Evolutionary conservation across 495 filamentous ascomycete genomes (phyloP).

Genomic region (Neurospora tetraspora): DNA sequence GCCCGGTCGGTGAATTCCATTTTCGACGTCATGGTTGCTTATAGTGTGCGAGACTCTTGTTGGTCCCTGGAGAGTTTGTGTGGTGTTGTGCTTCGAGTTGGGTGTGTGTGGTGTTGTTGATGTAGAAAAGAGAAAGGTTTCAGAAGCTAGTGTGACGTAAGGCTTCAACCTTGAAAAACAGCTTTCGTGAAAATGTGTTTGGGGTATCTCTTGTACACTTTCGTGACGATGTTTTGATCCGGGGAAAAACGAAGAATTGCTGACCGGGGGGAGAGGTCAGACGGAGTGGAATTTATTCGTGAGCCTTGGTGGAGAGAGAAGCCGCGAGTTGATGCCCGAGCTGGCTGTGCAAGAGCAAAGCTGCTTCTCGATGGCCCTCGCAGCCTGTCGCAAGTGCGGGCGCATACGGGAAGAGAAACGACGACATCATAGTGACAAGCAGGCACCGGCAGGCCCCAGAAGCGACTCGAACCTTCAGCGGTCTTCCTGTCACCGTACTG

Average conservation of each 20-base stretch:
- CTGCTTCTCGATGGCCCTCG: constrained; percentile 5
- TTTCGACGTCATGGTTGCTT: constrained; percentile 37
- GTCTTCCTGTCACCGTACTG: background rate
- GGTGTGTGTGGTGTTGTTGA: background rate
- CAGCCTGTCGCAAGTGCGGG: background rate
- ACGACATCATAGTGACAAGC: constrained; percentile 3
- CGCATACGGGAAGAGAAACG: background rate
- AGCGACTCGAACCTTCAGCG: constrained; percentile 13
- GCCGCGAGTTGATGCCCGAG: constrained; percentile 8
- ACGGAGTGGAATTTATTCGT: constrained; percentile 14
- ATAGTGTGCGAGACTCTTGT: constrained; percentile 12
- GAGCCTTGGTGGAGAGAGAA: background rate
- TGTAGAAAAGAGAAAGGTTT: background rate
- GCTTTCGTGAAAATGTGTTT: constrained; percentile 1
- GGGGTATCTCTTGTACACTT: constrained; percentile 3
- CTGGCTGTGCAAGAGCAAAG: background rate
- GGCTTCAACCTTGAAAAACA: constrained; percentile 9
- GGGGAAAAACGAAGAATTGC: background rate
- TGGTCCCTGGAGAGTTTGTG: background rate
- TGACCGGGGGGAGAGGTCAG: background rate
- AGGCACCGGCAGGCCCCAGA: constrained; percentile 10
- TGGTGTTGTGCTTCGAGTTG: background rate
- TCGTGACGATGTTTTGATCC: constrained; percentile 1
- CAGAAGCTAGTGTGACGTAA: constrained; percentile 16
- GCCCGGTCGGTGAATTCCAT: constrained; percentile 91